Conservation (phyloP, 2,329 filamentous ascomycete species). For the Ceratocystis lukuohia region DNA sequence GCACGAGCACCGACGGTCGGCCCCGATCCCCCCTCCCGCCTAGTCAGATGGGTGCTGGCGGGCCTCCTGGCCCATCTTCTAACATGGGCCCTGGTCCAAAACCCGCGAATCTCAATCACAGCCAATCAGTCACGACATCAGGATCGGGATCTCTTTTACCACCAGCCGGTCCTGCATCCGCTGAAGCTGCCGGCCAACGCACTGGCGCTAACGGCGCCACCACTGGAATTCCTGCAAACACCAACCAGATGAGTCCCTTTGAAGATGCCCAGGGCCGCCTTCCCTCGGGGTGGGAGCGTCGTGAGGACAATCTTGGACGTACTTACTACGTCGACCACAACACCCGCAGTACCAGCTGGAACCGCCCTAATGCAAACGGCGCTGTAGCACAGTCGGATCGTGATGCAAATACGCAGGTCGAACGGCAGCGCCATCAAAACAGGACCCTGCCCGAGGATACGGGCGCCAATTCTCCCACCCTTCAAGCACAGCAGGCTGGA, state of each 20-base stretch:
- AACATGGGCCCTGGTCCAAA: slow-evolving; percentile 31
- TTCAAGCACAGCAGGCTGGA: slow-evolving; percentile 41
- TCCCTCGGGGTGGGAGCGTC: slow-evolving; percentile 86
- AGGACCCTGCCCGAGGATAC: slow-evolving; percentile 93
- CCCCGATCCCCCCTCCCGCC: slow-evolving; percentile 32
- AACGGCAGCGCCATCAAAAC: slow-evolving; percentile 87
- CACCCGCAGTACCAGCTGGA: slow-evolving; percentile 93
- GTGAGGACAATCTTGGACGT: slow-evolving; percentile 85
- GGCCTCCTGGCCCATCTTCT: slow-evolving; percentile 27
- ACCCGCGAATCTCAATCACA: slow-evolving; percentile 35
- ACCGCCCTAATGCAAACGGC: slow-evolving; percentile 67
- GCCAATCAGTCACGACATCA: slow-evolving; percentile 26
- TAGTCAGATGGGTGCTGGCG: slow-evolving; percentile 28
- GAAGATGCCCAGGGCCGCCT: slow-evolving; percentile 90
- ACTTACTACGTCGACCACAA: slow-evolving; percentile 99
- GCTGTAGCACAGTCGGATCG: slow-evolving; percentile 60
- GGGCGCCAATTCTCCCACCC: slow-evolving; percentile 77
- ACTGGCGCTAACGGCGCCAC: neutral
- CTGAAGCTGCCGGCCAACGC: slow-evolving; percentile 22
- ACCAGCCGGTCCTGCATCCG: slow-evolving; percentile 16
- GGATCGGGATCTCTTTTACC: slow-evolving; percentile 17
- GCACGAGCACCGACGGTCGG: slow-evolving; percentile 23
- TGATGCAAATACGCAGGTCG: slow-evolving; percentile 83
- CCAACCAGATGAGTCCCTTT: slow-evolving; percentile 62
- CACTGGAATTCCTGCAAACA: slow-evolving; percentile 18